Evolutionary conservation across 2,329 filamentous ascomycete species (phyloP).

Genomic region (Alternaria burnsii): DNA sequence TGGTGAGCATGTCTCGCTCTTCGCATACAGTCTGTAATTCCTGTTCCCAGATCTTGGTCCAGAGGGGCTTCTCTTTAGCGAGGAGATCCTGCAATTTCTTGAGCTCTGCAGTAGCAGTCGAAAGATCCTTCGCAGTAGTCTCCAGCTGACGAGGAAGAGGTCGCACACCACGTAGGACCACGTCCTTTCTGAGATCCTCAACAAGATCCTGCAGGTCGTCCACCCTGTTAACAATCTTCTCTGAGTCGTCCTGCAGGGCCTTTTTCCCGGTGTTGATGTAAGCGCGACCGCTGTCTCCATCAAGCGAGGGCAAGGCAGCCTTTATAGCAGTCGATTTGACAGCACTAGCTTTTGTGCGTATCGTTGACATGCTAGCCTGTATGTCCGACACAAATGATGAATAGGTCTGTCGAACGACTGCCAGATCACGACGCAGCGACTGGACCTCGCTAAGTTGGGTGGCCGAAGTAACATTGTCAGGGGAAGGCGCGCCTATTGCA

Average conservation of each 20-base stretch:
- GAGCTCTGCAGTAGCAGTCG: slow-evolving; percentile 80
- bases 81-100: slow-evolving; percentile 95
- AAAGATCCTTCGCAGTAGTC: slow-evolving; percentile 86
- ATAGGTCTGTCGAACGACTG: slow-evolving; percentile 91
- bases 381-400: slow-evolving; percentile 90
- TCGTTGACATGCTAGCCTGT: slow-evolving; percentile 82
- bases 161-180: slow-evolving; percentile 89
- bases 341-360: slow-evolving; percentile 80
- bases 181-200: slow-evolving; percentile 96
- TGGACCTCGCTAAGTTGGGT: slow-evolving; percentile 81
- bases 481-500: slow-evolving; percentile 27
- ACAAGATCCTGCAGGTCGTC: slow-evolving; percentile 98
- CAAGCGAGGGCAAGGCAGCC: slow-evolving; percentile 73
- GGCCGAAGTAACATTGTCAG: slow-evolving; percentile 53
- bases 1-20: slow-evolving; percentile 90
- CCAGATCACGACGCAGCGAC: slow-evolving; percentile 83
- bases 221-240: slow-evolving; percentile 88
- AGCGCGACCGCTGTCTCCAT: slow-evolving; percentile 80
- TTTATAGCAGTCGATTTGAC: slow-evolving; percentile 81
- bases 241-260: slow-evolving; percentile 83
- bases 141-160: slow-evolving; percentile 91
- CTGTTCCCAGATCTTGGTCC: slow-evolving; percentile 99
- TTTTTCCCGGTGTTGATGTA: slow-evolving; percentile 91
- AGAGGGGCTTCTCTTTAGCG: slow-evolving; percentile 89
- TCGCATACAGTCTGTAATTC: slow-evolving; percentile 95